Conservation (phyloP, 164 flowering plant species). For the Brasenia schreberi region DNA sequence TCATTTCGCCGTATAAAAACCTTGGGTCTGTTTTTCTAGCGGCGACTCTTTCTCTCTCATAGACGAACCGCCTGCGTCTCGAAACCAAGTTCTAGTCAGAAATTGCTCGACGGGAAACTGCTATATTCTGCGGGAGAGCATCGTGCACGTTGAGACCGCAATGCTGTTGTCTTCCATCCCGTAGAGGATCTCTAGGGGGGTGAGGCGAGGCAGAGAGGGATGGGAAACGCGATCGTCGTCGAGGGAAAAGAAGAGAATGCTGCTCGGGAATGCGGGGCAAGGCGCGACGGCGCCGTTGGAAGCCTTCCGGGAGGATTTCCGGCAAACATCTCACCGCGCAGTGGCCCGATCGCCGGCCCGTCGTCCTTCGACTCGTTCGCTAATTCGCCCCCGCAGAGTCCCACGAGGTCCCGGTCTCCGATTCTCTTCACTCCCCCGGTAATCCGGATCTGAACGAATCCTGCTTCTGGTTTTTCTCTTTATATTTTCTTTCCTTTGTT, state of each 20-base stretch:
- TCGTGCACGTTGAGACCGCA: too few species aligned
- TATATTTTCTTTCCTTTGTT: background rate
- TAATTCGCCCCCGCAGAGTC: constrained; percentile 46
- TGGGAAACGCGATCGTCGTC: constrained; percentile 71
- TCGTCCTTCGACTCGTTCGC: constrained; percentile 36
- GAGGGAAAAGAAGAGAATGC: constrained; percentile 26
- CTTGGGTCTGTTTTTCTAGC: too few species aligned
- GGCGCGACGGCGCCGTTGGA: constrained; percentile 12
- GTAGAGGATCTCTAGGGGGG: too few species aligned
- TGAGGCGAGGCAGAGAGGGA: constrained; percentile 3
- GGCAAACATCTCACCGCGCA: constrained; percentile 6
- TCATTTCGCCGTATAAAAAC: too few species aligned
- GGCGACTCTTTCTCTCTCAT: too few species aligned
- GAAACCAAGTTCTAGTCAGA: too few species aligned
- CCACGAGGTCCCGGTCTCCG: constrained; percentile 44
- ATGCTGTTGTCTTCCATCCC: too few species aligned
- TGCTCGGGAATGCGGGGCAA: background rate
- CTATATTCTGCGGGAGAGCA: too few species aligned
- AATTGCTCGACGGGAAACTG: too few species aligned
- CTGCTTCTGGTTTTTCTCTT: background rate
- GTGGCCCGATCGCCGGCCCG: constrained; percentile 15
- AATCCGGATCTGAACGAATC: background rate
- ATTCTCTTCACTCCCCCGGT: constrained; percentile 72
- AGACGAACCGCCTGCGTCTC: too few species aligned
- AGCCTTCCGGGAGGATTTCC: constrained; percentile 18